Evolutionary conservation across 768 basidiomycete genomes (phyloP).

Genomic region (Trametopsis cervina): DNA sequence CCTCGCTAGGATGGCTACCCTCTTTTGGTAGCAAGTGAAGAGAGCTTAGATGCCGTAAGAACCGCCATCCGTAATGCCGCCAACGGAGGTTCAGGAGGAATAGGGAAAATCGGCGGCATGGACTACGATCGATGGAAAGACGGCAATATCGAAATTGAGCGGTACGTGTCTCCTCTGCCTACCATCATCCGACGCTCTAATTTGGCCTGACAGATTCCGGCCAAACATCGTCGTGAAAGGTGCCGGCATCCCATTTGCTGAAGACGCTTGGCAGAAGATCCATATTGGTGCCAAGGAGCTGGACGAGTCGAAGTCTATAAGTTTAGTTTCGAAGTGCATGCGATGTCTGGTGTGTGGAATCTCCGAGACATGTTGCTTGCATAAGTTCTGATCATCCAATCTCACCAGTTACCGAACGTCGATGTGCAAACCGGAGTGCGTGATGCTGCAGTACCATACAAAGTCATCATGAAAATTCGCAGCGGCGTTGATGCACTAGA

Average conservation of each 20-base stretch:
- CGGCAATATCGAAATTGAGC: conserved; percentile 46
- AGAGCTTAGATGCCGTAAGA: conserved; percentile 51
- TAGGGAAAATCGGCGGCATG: conserved; percentile 14
- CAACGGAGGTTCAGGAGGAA: conserved; percentile 30
- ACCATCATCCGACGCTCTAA: neutral
- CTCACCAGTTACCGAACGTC: conserved; percentile 62
- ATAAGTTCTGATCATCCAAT: conserved; percentile 3
- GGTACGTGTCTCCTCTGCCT: conserved; percentile 43
- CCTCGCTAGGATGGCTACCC: conserved; percentile 78
- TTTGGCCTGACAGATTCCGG: conserved; percentile 46
- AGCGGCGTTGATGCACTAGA: conserved; percentile 45
- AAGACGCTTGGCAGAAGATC: conserved; percentile 64
- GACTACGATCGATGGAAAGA: conserved; percentile 42
- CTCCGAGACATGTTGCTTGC: neutral
- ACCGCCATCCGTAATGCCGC: conserved; percentile 41
- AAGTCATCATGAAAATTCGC: conserved; percentile 69
- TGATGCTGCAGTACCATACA: conserved; percentile 70
- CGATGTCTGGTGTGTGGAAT: conserved; percentile 57
- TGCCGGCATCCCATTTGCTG: conserved; percentile 57
- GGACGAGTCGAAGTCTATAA: conserved; percentile 28
- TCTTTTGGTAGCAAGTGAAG: conserved; percentile 57
- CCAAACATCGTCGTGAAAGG: conserved; percentile 72
- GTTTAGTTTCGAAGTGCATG: conserved; percentile 60
- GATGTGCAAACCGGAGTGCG: conserved; percentile 55
- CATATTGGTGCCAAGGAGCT: conserved; percentile 22